Evolutionary conservation across 176 grass and related monocot genomes (phyloP), one percentile per base, ranked within the genome.

Genomic region (Oryza nivara): DNA sequence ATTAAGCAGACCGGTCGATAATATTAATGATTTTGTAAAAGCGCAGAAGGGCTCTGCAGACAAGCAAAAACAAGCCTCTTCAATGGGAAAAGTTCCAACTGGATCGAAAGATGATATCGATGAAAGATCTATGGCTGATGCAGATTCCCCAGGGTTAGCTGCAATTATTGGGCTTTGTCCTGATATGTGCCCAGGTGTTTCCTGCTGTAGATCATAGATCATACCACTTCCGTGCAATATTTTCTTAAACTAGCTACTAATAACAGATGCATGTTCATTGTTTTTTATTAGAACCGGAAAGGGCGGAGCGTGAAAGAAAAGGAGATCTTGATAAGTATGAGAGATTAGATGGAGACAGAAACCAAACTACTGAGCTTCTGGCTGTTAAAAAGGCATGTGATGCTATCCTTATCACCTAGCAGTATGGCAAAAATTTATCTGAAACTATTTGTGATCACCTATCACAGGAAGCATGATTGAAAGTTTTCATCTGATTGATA

Each of bases 241-340:
- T 73, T 38, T 58, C 64, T 51, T 68, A 43, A 73, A 74, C 13
- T 58, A 56, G 67, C 13, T 45, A 81, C 43, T 69, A 70, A 81
- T 69, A 70, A 81, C 34, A 65, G 20, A 70, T 74, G 1, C 44
- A 41, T 85, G 28, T 76, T 34, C 40, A 70, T 80, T 67, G 7
- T 76, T 78, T 11, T 86, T 89, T n/a, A 19, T 25, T 82, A 98
- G 96, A 92, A 89, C 69, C 93, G 78, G 96, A 98, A 82, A 95
- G 93, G 83, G 86, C 81, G 6, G 96, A 98, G 78, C 91, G 96
- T 32, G 93, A 95, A 86, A 98, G 96, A 75, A 98, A 98, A 87
- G 96, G 96, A 71, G 96, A 98, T 90, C 96, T 98, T 8, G 96
- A 98, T 87, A 98, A 73, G 76, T 93, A 95, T 20, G 96, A 98